Base-by-base conservation (phyloP, 257 asterid genomes). In the Paraleonurus japonicus region DNA sequence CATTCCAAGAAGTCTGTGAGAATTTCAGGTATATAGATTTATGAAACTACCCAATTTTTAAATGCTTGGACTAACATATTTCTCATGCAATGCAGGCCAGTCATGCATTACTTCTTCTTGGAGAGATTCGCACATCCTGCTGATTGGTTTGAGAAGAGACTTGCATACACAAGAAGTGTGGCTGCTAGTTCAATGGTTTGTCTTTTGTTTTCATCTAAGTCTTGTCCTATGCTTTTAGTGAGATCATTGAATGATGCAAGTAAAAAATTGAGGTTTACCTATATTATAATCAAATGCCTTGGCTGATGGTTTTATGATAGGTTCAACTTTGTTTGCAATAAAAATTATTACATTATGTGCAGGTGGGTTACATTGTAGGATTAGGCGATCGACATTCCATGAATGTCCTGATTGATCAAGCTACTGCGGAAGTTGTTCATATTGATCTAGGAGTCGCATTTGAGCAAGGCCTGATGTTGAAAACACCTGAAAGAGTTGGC, bases 381-480 rank as follows among this genome's bases (percentile, higher is more conserved):
- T 89, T 94, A 77, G 99, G 99, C 63, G 99, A 94, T 82, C 89
- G 99, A 68, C 99, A 94, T 86, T 82, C 96, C 76, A 89, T 86
- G 95, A 94, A 94, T 73, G 82, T 94, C 71, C 90, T 94, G 76
- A 90, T 94, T 59, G 96, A 94, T 87, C 96, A 94, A 85, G 85
- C 89, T 71, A 91, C 95, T 55, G 99, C 99, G 61, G 99, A 94
- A 89, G 99, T 91, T 77, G 90, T 94, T 76, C 99, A 94, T 82
- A 94, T 94, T 69, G 99, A 94, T 84, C 86, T 94, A 23, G 99
- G 99, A 57, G 99, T 94, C 54, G 99, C 99, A 73, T 94, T 94
- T 85, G 98, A 94, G 87, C 99, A 94, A 80, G 99, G 99, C 83
- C 83, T 94, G 82, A 94, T 94, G 99, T 92, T 91, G 73, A 94